phyloP scores from a whole-genome alignment of 495 filamentous ascomycete genomes.

The Penicillium dipodomyicola region DNA sequence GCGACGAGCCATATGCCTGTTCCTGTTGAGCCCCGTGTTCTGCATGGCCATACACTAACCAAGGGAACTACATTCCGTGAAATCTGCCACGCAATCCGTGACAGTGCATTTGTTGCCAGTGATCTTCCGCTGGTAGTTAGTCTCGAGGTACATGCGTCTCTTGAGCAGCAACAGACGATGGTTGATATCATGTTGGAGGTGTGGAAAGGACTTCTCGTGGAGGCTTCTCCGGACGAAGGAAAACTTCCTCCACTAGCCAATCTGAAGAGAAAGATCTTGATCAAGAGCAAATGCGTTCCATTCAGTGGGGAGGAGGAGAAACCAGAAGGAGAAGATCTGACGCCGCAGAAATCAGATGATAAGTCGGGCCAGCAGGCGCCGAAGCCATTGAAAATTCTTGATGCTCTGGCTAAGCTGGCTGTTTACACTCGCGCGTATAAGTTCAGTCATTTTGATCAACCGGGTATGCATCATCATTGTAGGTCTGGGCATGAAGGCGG shows the following conservation, averaged over 20 bases:
- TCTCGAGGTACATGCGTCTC: slow-evolving; percentile 79
- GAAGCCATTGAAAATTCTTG: slow-evolving; percentile 69
- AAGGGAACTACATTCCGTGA: slow-evolving; percentile 81
- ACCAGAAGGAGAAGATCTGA: slow-evolving; percentile 27
- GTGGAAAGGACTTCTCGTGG: slow-evolving; percentile 69
- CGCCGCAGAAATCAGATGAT: slow-evolving; percentile 12
- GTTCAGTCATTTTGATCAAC: slow-evolving; percentile 66
- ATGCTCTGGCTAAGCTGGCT: slow-evolving; percentile 68
- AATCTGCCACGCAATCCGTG: slow-evolving; percentile 75
- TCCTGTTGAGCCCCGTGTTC: slow-evolving; percentile 67
- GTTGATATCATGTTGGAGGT: slow-evolving; percentile 81
- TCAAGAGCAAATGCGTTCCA: slow-evolving; percentile 78
- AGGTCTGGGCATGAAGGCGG: background rate
- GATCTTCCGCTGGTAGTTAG: slow-evolving; percentile 85
- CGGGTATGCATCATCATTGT: slow-evolving; percentile 37
- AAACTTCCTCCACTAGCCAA: slow-evolving; percentile 63
- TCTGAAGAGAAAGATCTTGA: slow-evolving; percentile 73
- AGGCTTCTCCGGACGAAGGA: slow-evolving; percentile 49
- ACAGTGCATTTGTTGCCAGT: slow-evolving; percentile 70
- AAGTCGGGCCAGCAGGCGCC: slow-evolving; percentile 16
- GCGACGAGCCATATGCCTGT: slow-evolving; percentile 23
- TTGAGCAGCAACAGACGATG: slow-evolving; percentile 81
- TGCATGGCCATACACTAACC: slow-evolving; percentile 89
- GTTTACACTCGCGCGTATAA: slow-evolving; percentile 80
- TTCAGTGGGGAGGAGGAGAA: slow-evolving; percentile 33